phyloP scores from a whole-genome alignment of 805 yeast species.

The Saturnispora sanitii region DNA sequence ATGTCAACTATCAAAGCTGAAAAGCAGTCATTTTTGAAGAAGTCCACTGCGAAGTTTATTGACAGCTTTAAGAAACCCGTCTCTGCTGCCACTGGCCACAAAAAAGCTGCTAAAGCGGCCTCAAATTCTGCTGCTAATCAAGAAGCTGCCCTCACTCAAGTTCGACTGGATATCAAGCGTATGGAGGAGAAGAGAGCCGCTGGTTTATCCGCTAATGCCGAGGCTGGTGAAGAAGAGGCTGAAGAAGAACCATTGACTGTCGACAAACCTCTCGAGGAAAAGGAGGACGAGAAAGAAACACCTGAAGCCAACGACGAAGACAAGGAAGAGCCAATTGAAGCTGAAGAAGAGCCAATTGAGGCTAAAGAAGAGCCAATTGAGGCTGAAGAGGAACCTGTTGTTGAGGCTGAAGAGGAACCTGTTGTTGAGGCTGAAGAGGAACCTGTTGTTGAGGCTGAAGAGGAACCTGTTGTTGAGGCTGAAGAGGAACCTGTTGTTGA shows the following conservation, averaged over 20 bases:
- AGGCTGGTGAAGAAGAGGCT: not conserved
- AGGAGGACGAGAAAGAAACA: conserved; percentile 11
- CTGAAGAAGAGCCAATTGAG: conserved; percentile 3
- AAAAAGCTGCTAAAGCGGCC: not conserved
- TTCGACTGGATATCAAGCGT: conserved; percentile 5
- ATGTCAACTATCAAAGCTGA: not conserved
- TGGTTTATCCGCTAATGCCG: not conserved
- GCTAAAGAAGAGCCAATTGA: too few species aligned
- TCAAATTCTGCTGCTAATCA: not conserved
- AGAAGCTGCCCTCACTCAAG: not conserved
- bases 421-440: conserved; percentile 2
- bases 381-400: conserved; percentile 7
- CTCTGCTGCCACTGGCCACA: too few species aligned
- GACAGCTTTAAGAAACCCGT: not conserved
- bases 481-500: conserved; percentile 8
- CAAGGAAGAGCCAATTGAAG: conserved; percentile 8
- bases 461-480: not conserved
- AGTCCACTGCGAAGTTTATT: not conserved
- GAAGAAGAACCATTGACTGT: conserved; percentile 13
- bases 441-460: conserved; percentile 6
- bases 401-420: conserved; percentile 3
- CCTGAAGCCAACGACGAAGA: conserved; percentile 9
- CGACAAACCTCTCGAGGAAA: not conserved
- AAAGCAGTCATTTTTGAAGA: not conserved
- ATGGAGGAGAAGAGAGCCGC: conserved; percentile 3